Conservation (phyloP, 2,329 filamentous ascomycete genomes). For the Aspergillus alliaceus region DNA sequence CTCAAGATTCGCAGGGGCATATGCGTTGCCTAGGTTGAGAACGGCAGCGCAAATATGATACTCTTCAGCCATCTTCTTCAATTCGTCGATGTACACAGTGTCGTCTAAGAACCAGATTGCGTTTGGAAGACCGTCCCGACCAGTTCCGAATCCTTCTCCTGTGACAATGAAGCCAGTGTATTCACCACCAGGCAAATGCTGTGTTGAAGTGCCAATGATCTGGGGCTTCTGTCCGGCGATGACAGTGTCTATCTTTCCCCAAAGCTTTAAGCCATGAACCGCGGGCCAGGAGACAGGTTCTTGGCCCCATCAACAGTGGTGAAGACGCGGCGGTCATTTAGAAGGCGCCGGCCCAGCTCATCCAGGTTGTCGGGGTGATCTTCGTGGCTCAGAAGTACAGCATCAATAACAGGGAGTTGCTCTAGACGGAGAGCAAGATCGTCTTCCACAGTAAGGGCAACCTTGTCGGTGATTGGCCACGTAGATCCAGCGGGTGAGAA, state of each 20-base stretch:
- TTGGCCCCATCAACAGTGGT: constrained; percentile 46
- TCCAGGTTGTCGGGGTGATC: constrained; percentile 53
- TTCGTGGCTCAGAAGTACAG: constrained; percentile 50
- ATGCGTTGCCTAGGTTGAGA: constrained; percentile 43
- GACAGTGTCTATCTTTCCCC: constrained; percentile 34
- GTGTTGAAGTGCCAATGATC: constrained; percentile 46
- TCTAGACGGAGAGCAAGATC: constrained; percentile 4
- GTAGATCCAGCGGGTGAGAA: constrained; percentile 40
- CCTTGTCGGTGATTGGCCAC: too few relatives aligned
- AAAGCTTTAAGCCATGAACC: constrained; percentile 41
- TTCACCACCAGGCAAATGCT: constrained; percentile 47
- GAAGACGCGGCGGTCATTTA: constrained; percentile 46
- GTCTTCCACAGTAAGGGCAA: background rate
- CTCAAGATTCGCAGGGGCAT: constrained; percentile 4
- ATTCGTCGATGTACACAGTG: constrained; percentile 49
- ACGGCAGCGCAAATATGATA: constrained; percentile 43
- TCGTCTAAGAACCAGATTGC: constrained; percentile 53
- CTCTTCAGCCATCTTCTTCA: constrained; percentile 32
- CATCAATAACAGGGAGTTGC: constrained; percentile 45
- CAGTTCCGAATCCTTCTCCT: constrained; percentile 37
- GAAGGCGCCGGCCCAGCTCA: constrained; percentile 42
- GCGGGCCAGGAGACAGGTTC: constrained; percentile 45
- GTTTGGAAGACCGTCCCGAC: constrained; percentile 40
- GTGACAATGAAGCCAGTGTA: constrained; percentile 49
- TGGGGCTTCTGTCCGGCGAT: constrained; percentile 37